phyloP scores from a whole-genome alignment of 1,284 basidiomycete genomes.

The Ganoderma sinense region DNA sequence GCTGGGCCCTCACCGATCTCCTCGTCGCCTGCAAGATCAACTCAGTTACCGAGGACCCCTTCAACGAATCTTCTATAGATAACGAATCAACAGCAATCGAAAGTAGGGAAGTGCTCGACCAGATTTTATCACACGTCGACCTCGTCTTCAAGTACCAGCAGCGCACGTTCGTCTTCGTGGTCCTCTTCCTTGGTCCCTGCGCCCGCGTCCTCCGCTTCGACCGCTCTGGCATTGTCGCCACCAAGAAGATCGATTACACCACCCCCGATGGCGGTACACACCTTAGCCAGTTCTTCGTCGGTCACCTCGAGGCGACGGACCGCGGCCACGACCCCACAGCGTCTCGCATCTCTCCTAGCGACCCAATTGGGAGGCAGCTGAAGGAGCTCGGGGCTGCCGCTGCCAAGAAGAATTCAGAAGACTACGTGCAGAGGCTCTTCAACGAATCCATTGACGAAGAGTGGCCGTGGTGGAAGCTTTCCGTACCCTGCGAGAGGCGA shows the following conservation, averaged over 20 bases:
- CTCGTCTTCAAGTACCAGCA: constrained; percentile 20
- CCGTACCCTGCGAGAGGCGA: neutral
- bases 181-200: constrained; percentile 21
- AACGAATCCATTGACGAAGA: neutral
- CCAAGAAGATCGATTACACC: constrained; percentile 22
- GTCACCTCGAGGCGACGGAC: neutral
- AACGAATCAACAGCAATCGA: neutral
- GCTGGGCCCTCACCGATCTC: constrained; percentile 8
- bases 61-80: constrained; percentile 15
- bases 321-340: constrained; percentile 25
- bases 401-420: neutral
- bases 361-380: neutral
- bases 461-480: constrained; percentile 5
- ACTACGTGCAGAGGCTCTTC: constrained; percentile 7
- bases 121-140: constrained; percentile 18
- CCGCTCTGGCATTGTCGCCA: constrained; percentile 13
- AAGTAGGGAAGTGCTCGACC: constrained; percentile 5
- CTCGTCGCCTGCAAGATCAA: constrained; percentile 15
- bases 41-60: neutral
- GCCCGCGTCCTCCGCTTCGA: constrained; percentile 24
- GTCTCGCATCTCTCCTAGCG: neutral
- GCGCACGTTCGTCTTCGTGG: constrained; percentile 8
- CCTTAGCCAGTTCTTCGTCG: constrained; percentile 6
- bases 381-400: neutral
- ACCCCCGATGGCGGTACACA: neutral